A percentile compares a stretch with the other conserved stretches of the same genome.
phyloP scores from a whole-genome alignment of 306 rosid species.

The Acacia confusa region DNA sequence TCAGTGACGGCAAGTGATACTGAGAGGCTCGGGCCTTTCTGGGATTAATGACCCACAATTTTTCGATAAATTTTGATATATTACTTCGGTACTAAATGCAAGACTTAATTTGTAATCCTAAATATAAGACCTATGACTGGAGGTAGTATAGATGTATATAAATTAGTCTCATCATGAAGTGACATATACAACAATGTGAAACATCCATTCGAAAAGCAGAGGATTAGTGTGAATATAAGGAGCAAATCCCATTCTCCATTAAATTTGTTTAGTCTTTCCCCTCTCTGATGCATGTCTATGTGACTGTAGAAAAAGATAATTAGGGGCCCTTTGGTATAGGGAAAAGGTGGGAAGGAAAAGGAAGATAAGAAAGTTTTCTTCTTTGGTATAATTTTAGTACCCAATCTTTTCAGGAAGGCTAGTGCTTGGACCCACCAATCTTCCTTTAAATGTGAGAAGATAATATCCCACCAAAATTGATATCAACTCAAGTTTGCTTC shows the following conservation, averaged over 20 bases:
- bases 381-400: too few relatives aligned
- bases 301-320: not conserved
- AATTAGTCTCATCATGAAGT: not conserved
- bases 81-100: too few relatives aligned
- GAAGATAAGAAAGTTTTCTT: too few relatives aligned
- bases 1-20: constrained; percentile 27
- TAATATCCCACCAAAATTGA: too few relatives aligned
- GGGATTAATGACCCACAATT: not conserved
- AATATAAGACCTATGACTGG: too few relatives aligned
- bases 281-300: not conserved
- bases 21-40: constrained; percentile 20
- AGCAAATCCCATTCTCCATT: not conserved
- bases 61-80: not conserved
- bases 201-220: not conserved
- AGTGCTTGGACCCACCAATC: too few relatives aligned
- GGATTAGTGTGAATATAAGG: not conserved
- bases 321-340: not conserved
- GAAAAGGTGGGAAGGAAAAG: too few relatives aligned
- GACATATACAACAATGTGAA: not conserved
- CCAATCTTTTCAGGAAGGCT: too few relatives aligned
- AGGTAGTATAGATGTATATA: too few relatives aligned
- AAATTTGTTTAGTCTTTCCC: not conserved
- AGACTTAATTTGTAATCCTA: too few relatives aligned
- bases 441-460: too few relatives aligned
- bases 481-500: too few relatives aligned